Percentiles rank a stretch among this genome's conserved stretches.
Evolutionary conservation across 1,284 basidiomycete species (phyloP).

Genomic region (Ceratobasidium sp.): DNA sequence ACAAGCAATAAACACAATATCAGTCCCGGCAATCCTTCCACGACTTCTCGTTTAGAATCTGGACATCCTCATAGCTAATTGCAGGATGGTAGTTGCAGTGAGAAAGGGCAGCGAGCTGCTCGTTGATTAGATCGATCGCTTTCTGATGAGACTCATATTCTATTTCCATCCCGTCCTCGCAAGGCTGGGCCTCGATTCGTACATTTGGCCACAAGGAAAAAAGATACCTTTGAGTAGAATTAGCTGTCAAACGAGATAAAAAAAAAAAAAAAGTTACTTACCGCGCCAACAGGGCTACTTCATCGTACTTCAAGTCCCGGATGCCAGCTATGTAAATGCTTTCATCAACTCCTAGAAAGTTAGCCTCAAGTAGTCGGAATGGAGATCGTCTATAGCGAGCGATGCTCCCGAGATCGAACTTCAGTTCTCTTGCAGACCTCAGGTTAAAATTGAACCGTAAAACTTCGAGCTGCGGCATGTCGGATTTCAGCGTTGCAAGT

Average conservation of each 20-base stretch:
- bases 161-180: neutral
- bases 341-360: slow-evolving; percentile 5
- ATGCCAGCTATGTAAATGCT: neutral
- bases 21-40: neutral
- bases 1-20: neutral
- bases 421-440: neutral
- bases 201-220: slow-evolving; percentile 13
- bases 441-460: slow-evolving; percentile 1
- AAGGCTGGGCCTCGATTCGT: neutral
- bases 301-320: neutral
- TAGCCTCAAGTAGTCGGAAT: neutral
- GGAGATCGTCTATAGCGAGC: neutral
- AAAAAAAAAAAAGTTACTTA: neutral
- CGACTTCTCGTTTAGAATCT: neutral
- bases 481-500: neutral
- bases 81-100: neutral
- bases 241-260: neutral
- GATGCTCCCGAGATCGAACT: neutral
- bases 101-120: neutral
- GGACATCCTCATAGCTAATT: slow-evolving; percentile 4
- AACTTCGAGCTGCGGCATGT: neutral
- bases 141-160: neutral
- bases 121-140: neutral
- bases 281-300: neutral
- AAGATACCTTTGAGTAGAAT: neutral